These are phyloP conservation scores for Iberis pinnata DNA, from an alignment of 345 rosid genomes.

Conservation along the genomic window DNA sequence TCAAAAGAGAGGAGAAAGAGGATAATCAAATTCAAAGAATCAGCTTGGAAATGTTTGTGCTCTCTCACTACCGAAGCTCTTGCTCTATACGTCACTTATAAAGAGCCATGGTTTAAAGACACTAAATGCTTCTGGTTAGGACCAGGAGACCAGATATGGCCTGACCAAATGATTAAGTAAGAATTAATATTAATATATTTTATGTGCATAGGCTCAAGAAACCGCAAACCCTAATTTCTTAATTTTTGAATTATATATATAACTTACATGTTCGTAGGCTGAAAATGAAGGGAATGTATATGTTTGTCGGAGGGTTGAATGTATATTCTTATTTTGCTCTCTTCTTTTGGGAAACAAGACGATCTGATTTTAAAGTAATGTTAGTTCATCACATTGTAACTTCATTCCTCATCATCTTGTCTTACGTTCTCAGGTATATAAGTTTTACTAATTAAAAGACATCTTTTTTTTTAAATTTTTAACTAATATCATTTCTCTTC, in stretches of 20 bases:
- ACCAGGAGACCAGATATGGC: conserved; percentile 74
- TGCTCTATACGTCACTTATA: conserved; percentile 46
- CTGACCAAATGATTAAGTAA: conserved; percentile 75
- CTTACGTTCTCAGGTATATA: conserved; percentile 57
- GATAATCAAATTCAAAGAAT: conserved; percentile 70
- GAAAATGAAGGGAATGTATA: conserved; percentile 61
- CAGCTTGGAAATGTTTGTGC: conserved; percentile 84
- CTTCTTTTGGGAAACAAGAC: conserved; percentile 79
- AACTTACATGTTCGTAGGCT: conserved; percentile 34
- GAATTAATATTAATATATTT: not conserved
- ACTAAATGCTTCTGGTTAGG: conserved; percentile 73
- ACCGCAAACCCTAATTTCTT: not conserved
- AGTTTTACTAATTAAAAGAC: not conserved
- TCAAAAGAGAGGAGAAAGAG: conserved; percentile 40
- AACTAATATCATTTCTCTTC: no score
- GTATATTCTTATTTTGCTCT: conserved; percentile 61
- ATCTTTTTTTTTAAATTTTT: no score
- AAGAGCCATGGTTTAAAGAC: conserved; percentile 77
- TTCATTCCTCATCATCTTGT: conserved; percentile 42
- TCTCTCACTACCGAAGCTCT: conserved; percentile 57
- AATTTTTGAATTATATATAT: not conserved
- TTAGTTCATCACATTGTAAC: conserved; percentile 64
- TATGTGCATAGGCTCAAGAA: conserved; percentile 1
- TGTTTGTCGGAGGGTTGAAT: conserved; percentile 61
- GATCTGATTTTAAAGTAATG: conserved; percentile 55